A percentile compares a stretch with the other conserved stretches of the same genome.
Evolutionary conservation across 192 early-diverging fungal species (phyloP).

Genomic region (Coemansia brasiliensis): DNA sequence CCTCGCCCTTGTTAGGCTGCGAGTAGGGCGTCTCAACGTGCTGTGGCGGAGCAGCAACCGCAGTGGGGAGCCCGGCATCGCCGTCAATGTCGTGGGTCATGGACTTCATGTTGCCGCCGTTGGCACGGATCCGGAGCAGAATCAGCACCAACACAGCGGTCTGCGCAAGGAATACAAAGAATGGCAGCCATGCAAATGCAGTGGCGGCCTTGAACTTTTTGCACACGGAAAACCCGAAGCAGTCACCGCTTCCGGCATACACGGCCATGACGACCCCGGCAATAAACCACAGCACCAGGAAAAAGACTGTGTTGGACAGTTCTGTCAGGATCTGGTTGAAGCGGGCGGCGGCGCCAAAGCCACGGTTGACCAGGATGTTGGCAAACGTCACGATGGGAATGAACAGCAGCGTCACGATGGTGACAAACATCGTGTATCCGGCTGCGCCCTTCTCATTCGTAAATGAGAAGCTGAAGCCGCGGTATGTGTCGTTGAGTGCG

Average conservation of each 20-base stretch:
- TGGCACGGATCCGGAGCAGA: conserved; percentile 16
- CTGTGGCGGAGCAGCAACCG: conserved; percentile 18
- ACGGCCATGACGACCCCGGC: conserved; percentile 42
- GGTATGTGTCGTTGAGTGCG: conserved; percentile 9
- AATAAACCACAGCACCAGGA: conserved; percentile 34
- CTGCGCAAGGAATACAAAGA: conserved; percentile 23
- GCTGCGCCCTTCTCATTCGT: conserved; percentile 21
- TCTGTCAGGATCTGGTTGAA: conserved; percentile 32
- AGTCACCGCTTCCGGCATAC: conserved; percentile 20
- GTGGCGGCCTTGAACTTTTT: conserved; percentile 36
- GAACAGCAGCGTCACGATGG: conserved; percentile 26
- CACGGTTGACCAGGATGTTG: conserved; percentile 14
- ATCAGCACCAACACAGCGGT: conserved; percentile 17
- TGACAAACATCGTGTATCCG: conserved; percentile 52
- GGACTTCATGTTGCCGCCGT: conserved; percentile 22
- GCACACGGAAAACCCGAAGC: conserved; percentile 20
- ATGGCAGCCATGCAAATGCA: conserved; percentile 40
- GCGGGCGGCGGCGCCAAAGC: conserved; percentile 9
- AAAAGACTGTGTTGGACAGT: conserved; percentile 3
- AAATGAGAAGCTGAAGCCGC: not conserved
- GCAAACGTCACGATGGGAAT: conserved; percentile 30
- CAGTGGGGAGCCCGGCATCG: conserved; percentile 9
- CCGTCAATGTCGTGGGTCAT: conserved; percentile 22
- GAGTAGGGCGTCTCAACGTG: conserved; percentile 18
- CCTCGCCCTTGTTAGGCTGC: conserved; percentile 11